A percentile compares a stretch with the other conserved stretches of the same genome.
Evolutionary conservation across 2,329 filamentous ascomycete genomes (phyloP).

Genomic region (Pleoardoris graminearum): DNA sequence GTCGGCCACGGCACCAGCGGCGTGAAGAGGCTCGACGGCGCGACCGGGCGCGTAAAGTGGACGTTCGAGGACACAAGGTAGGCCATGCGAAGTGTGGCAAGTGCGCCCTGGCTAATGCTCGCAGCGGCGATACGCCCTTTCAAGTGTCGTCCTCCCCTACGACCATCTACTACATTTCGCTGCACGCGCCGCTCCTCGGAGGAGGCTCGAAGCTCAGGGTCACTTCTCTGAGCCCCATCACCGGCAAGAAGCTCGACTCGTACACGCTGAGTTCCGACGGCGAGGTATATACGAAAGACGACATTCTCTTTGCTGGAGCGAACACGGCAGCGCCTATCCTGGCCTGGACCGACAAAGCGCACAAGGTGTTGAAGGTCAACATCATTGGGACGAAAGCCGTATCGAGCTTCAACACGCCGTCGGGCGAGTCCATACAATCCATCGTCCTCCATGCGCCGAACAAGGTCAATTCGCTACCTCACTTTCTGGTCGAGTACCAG

Average conservation of each 20-base stretch:
- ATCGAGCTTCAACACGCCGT: constrained; percentile 50
- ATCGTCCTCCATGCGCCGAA: constrained; percentile 73
- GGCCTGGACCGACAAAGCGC: constrained; percentile 70
- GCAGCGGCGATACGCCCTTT: constrained; percentile 69
- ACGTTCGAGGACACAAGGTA: constrained; percentile 68
- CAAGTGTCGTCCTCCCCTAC: constrained; percentile 72
- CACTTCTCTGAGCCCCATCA: constrained; percentile 70
- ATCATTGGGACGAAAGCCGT: constrained; percentile 60
- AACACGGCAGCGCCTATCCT: constrained; percentile 76
- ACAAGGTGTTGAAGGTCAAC: constrained; percentile 69
- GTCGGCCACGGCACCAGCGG: constrained; percentile 61
- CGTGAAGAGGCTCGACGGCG: constrained; percentile 73
- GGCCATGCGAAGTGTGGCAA: constrained; percentile 7
- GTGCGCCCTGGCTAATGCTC: constrained; percentile 13
- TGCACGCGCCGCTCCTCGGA: constrained; percentile 67
- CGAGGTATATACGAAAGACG: constrained; percentile 66
- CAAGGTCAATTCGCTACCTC: constrained; percentile 69
- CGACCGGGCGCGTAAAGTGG: constrained; percentile 76
- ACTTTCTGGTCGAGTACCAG: constrained; percentile 83
- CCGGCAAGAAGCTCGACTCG: constrained; percentile 73
- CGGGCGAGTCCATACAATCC: constrained; percentile 50
- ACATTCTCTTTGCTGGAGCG: constrained; percentile 74
- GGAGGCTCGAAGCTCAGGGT: constrained; percentile 75
- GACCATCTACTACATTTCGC: constrained; percentile 74
- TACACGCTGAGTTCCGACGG: constrained; percentile 72